Conservation (phyloP, 164 flowering plant genomes). For the Magnolia officinalis region DNA sequence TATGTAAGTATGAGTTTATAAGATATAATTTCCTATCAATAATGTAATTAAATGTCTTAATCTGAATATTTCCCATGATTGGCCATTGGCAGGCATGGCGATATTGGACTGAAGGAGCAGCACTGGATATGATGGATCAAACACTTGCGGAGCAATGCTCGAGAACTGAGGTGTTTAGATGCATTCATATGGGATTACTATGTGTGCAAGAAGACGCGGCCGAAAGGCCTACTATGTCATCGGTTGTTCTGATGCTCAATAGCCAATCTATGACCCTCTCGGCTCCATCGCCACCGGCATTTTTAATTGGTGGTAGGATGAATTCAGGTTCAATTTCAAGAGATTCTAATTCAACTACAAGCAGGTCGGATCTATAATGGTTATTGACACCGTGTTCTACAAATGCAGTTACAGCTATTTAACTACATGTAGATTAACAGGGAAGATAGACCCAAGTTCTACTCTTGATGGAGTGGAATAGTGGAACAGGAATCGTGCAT, state of each 20-base stretch:
- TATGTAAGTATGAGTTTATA: background rate
- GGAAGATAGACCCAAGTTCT: no score
- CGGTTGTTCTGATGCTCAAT: constrained; percentile 2
- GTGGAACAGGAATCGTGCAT: no score
- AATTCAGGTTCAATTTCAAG: background rate
- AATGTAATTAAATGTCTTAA: background rate
- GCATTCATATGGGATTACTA: constrained; percentile 10
- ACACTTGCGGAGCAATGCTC: background rate
- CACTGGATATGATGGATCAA: constrained; percentile 7
- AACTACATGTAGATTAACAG: no score
- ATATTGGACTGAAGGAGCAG: constrained; percentile 7
- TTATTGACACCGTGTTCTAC: no score
- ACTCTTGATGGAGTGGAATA: no score
- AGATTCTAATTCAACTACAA: background rate
- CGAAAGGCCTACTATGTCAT: constrained; percentile 9
- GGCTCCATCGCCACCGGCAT: constrained; percentile 1
- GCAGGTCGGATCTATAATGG: background rate
- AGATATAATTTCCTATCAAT: background rate
- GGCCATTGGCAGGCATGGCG: constrained; percentile 9
- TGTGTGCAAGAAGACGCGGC: constrained; percentile 10
- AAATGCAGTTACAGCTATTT: no score
- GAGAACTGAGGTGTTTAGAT: background rate
- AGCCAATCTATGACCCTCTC: background rate
- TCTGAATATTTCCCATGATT: background rate
- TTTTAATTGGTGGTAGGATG: background rate